phyloP scores from a whole-genome alignment of 2,329 filamentous ascomycete species.

The Monosporascus sp. region DNA sequence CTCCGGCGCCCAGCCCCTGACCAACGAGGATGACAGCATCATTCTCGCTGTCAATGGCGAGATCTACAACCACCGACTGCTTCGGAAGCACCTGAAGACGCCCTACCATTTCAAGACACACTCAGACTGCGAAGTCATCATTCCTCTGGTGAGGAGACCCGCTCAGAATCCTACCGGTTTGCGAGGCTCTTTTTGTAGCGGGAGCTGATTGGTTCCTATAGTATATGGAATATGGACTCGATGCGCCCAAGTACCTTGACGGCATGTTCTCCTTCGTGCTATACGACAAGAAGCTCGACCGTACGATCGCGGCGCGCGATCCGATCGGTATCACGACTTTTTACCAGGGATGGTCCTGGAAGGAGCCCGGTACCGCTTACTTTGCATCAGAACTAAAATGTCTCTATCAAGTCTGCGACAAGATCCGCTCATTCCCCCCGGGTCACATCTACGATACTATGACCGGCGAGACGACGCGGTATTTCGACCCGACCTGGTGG shows the following conservation, averaged over 20 bases:
- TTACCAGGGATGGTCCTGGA: constrained; percentile 87
- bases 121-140: constrained; percentile 98
- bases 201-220: constrained; percentile 29
- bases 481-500: constrained; percentile 92
- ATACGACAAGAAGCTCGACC: constrained; percentile 91
- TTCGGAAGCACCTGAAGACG: constrained; percentile 79
- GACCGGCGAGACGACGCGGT: constrained; percentile 77
- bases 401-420: constrained; percentile 87
- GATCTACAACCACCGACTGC: constrained; percentile 97
- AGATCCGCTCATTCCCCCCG: constrained; percentile 89
- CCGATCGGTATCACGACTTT: constrained; percentile 96
- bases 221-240: constrained; percentile 89
- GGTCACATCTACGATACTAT: constrained; percentile 95
- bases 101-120: constrained; percentile 97
- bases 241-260: constrained; percentile 89
- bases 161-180: not conserved
- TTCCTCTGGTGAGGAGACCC: constrained; percentile 69
- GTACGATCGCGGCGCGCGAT: constrained; percentile 88
- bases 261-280: constrained; percentile 99
- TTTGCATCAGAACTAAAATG: constrained; percentile 98
- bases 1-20: constrained; percentile 89
- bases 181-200: constrained; percentile 1
- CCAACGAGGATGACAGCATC: constrained; percentile 84
- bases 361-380: constrained; percentile 79
- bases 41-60: constrained; percentile 97